These are phyloP conservation scores for Hypoxylon cercidicola DNA, from an alignment of 495 filamentous ascomycete genomes.

Conservation along the genomic window DNA sequence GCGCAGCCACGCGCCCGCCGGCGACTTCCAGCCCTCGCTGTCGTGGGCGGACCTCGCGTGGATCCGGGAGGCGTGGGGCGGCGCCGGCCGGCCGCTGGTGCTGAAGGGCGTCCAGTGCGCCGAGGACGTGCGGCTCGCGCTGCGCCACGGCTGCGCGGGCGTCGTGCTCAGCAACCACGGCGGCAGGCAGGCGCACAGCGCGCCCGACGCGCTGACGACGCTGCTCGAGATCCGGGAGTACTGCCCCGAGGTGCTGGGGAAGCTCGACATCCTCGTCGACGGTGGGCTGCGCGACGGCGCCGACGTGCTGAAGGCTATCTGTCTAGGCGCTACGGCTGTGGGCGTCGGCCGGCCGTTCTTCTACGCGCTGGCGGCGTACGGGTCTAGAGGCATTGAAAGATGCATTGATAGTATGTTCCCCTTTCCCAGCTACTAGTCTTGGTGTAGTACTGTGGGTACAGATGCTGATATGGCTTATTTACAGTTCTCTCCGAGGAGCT, in stretches of 20 bases:
- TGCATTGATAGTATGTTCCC: constrained; percentile 44
- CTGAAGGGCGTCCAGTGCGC: constrained; percentile 88
- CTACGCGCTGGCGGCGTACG: constrained; percentile 87
- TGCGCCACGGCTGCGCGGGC: constrained; percentile 76
- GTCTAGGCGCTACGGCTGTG: constrained; percentile 84
- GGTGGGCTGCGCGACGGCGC: constrained; percentile 84
- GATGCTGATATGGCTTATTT: constrained; percentile 13
- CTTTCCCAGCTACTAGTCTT: background rate
- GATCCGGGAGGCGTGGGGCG: constrained; percentile 81
- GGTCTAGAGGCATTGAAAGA: constrained; percentile 75
- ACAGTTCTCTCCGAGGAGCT: constrained; percentile 46
- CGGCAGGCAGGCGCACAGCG: constrained; percentile 84
- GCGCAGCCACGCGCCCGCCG: constrained; percentile 47
- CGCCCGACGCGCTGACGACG: constrained; percentile 86
- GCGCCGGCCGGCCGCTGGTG: constrained; percentile 85
- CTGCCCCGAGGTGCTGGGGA: constrained; percentile 71
- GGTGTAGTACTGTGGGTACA: too few species aligned
- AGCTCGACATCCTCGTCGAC: constrained; percentile 83
- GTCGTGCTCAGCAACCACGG: constrained; percentile 91
- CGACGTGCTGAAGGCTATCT: constrained; percentile 88
- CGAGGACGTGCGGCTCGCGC: constrained; percentile 81
- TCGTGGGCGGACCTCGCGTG: constrained; percentile 89
- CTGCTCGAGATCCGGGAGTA: constrained; percentile 72
- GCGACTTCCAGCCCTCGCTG: constrained; percentile 74
- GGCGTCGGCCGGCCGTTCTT: constrained; percentile 88